phyloP scores from a whole-genome alignment of 2,329 filamentous ascomycete genomes.

The Colletotrichum theobromicola region DNA sequence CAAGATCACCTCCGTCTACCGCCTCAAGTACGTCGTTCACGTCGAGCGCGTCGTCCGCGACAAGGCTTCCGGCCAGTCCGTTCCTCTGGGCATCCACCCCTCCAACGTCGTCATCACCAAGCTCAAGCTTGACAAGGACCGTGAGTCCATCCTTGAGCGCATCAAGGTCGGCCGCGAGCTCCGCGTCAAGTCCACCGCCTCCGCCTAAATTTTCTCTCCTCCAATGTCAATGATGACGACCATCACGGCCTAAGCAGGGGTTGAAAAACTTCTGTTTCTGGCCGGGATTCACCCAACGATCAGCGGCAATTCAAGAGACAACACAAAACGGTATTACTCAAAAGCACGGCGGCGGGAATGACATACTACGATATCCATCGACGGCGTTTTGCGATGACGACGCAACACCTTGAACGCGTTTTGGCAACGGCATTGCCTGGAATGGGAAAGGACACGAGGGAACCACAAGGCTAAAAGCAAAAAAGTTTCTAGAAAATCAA shows the following conservation, averaged over 20 bases:
- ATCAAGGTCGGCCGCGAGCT: conserved; percentile 82
- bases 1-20: conserved; percentile 98
- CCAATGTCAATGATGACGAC: not conserved
- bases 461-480: conserved; percentile 31
- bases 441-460: conserved; percentile 21
- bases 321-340: not conserved
- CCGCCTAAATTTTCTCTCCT: conserved; percentile 47
- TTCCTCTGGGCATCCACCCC: conserved; percentile 92
- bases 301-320: conserved; percentile 19
- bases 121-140: conserved; percentile 97
- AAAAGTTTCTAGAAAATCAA: conserved; percentile 24
- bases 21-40: conserved; percentile 97
- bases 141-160: conserved; percentile 86
- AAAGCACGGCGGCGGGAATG: not conserved
- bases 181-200: conserved; percentile 73
- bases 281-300: not conserved
- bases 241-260: not conserved
- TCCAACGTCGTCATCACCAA: conserved; percentile 99
- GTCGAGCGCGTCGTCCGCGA: conserved; percentile 95
- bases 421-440: conserved; percentile 7
- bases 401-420: conserved; percentile 3
- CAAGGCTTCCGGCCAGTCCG: conserved; percentile 96
- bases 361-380: conserved; percentile 3
- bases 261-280: not conserved
- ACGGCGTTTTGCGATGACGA: conserved; percentile 4